Evolutionary conservation across 2,329 filamentous ascomycete species (phyloP).

Genomic region (Clarireedia sp.): DNA sequence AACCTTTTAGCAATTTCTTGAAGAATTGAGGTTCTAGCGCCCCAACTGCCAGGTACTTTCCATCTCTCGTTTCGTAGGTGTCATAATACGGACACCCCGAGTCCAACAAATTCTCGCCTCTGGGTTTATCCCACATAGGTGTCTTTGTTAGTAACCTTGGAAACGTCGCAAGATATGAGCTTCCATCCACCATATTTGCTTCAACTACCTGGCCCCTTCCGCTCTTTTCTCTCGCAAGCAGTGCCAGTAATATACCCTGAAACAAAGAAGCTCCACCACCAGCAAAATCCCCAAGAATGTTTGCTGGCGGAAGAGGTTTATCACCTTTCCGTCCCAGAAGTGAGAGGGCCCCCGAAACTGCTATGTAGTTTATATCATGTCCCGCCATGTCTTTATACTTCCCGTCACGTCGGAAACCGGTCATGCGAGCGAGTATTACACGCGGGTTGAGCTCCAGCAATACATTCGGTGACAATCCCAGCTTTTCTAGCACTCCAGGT

Average conservation of each 20-base stretch:
- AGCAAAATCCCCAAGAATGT: constrained; percentile 85
- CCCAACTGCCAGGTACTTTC: constrained; percentile 78
- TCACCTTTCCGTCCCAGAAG: constrained; percentile 64
- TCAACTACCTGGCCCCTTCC: constrained; percentile 83
- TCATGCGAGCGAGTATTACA: constrained; percentile 77
- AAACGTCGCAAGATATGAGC: constrained; percentile 70
- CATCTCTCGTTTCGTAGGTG: constrained; percentile 77
- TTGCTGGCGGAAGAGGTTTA: constrained; percentile 70
- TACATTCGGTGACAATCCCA: constrained; percentile 64
- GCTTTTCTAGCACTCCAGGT: constrained; percentile 79
- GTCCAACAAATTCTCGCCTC: constrained; percentile 75
- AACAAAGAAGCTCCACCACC: constrained; percentile 80
- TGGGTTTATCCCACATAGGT: constrained; percentile 50
- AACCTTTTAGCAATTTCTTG: constrained; percentile 53
- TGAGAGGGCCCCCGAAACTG: constrained; percentile 70
- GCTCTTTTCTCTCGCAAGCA: constrained; percentile 55
- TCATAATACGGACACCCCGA: constrained; percentile 83
- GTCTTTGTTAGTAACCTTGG: constrained; percentile 60
- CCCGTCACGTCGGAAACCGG: constrained; percentile 81
- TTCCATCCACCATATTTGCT: constrained; percentile 94
- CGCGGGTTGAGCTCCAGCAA: constrained; percentile 62
- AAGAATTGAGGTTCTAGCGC: constrained; percentile 88
- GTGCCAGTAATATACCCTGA: constrained; percentile 71
- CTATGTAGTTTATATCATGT: constrained; percentile 95
- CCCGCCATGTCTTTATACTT: constrained; percentile 83